Conservation (phyloP, 2,329 filamentous ascomycete species). For the Coniochaeta sp. region DNA sequence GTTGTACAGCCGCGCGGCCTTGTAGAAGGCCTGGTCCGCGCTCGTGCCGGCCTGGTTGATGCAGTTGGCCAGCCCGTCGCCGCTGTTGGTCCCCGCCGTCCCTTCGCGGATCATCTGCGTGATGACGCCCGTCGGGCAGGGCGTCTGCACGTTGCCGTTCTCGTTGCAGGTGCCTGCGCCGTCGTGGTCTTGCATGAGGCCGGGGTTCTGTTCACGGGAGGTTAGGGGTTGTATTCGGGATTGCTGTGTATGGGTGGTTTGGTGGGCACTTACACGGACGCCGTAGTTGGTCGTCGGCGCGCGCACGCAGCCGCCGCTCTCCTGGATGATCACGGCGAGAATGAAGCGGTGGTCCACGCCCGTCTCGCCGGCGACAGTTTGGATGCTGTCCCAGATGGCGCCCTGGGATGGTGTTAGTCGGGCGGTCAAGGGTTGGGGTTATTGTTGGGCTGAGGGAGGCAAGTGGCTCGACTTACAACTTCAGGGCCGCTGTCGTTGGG, state of each 20-base stretch:
- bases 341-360: slow-evolving; percentile 32
- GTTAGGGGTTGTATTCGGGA: neutral
- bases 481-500: slow-evolving; percentile 15
- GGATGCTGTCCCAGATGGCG: slow-evolving; percentile 23
- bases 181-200: slow-evolving; percentile 31
- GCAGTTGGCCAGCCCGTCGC: slow-evolving; percentile 33
- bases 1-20: slow-evolving; percentile 41
- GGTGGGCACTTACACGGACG: slow-evolving; percentile 12
- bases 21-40: slow-evolving; percentile 33
- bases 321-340: slow-evolving; percentile 35
- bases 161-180: slow-evolving; percentile 27
- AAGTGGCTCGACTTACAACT: slow-evolving; percentile 6
- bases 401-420: neutral
- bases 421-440: neutral
- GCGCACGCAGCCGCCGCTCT: slow-evolving; percentile 35
- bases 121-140: slow-evolving; percentile 18
- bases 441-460: neutral
- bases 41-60: slow-evolving; percentile 19
- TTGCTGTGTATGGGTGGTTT: neutral
- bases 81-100: slow-evolving; percentile 28
- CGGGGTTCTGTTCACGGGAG: slow-evolving; percentile 23
- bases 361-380: slow-evolving; percentile 17
- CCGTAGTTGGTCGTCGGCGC: slow-evolving; percentile 30
- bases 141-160: slow-evolving; percentile 15
- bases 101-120: slow-evolving; percentile 31